Conservation (phyloP, 805 yeast species). For the Tetrapisispora fleetii region DNA sequence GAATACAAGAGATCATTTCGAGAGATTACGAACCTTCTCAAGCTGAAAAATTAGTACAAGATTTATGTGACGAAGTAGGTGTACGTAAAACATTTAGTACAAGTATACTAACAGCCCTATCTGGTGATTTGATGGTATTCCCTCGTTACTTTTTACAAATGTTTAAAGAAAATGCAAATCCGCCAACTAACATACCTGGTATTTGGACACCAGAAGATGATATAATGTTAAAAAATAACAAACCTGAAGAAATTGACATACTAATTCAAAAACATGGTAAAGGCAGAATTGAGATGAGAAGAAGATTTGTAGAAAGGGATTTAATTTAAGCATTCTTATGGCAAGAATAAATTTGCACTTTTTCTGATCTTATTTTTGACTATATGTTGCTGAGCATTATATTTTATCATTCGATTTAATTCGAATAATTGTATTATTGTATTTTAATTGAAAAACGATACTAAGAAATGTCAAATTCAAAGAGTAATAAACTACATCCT, state of each 20-base stretch:
- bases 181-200: constrained; percentile 36
- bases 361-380: neutral
- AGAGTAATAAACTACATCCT: neutral
- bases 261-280: constrained; percentile 33
- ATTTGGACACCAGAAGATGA: constrained; percentile 40
- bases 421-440: neutral
- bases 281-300: constrained; percentile 35
- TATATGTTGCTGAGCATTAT: neutral
- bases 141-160: constrained; percentile 34
- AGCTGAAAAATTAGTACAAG: constrained; percentile 35
- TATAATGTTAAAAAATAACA: constrained; percentile 26
- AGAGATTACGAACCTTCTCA: constrained; percentile 34
- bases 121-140: constrained; percentile 36
- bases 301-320: constrained; percentile 31
- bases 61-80: constrained; percentile 34
- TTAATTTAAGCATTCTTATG: constrained; percentile 10
- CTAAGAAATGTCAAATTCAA: neutral
- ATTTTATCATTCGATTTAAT: neutral
- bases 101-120: constrained; percentile 33
- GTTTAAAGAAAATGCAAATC: constrained; percentile 33
- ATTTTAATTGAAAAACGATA: neutral
- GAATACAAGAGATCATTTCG: constrained; percentile 32
- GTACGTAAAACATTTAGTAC: constrained; percentile 35
- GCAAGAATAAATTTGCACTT: neutral
- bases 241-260: constrained; percentile 28